These are phyloP conservation scores for Ceratorhiza oryzae-sativae DNA, from an alignment of 1,284 basidiomycete species.

Conservation along the genomic window DNA sequence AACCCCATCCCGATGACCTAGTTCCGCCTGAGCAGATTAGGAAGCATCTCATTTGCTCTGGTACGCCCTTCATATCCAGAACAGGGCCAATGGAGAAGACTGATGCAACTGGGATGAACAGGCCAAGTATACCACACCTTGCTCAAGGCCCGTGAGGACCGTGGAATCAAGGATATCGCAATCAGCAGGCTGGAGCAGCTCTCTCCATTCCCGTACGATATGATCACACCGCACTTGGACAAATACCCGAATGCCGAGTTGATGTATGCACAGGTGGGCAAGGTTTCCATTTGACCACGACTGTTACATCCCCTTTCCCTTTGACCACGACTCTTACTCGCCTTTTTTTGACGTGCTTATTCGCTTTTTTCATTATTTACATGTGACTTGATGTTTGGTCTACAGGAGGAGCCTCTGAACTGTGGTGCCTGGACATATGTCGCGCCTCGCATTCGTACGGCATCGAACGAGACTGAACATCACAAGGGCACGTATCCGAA, in stretches of 20 bases:
- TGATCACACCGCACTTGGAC: conserved; percentile 88
- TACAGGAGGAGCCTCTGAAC: conserved; percentile 86
- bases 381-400: background rate
- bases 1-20: conserved; percentile 74
- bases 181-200: conserved; percentile 96
- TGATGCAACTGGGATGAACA: conserved; percentile 44
- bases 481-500: conserved; percentile 89
- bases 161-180: conserved; percentile 89
- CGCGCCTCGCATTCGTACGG: conserved; percentile 85
- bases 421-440: conserved; percentile 94
- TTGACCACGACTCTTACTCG: too few species aligned
- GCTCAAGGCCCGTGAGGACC: conserved; percentile 86
- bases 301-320: too few species aligned
- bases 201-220: conserved; percentile 95
- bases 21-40: conserved; percentile 86
- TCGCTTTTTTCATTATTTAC: background rate
- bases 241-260: conserved; percentile 94
- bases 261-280: conserved; percentile 80
- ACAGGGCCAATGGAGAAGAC: background rate
- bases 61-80: conserved; percentile 50
- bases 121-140: conserved; percentile 96
- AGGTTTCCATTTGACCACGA: too few species aligned
- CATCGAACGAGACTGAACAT: conserved; percentile 82
- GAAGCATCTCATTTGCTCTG: conserved; percentile 88
- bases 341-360: background rate